Conservation (phyloP, 306 rosid genomes). For the Gynostemma pentaphyllum region DNA sequence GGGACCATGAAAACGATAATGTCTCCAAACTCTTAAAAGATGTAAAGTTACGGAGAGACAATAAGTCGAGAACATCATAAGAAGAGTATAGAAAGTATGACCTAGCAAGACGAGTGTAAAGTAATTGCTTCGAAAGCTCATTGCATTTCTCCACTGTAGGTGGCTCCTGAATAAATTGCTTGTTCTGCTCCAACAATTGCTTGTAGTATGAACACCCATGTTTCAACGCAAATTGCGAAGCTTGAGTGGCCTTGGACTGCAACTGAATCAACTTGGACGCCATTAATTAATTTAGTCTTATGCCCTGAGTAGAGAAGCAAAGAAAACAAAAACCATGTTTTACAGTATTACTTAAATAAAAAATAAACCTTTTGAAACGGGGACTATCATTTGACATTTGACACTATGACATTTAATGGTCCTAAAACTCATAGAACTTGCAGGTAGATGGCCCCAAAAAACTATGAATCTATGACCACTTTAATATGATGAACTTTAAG, state of each 20-base stretch:
- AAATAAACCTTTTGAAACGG: background rate
- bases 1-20: background rate
- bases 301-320: background rate
- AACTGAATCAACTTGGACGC: conserved; percentile 62
- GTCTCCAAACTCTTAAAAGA: background rate
- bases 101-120: conserved; percentile 96
- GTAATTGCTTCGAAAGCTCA: conserved; percentile 59
- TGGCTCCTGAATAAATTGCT: conserved; percentile 83
- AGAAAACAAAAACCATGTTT: background rate
- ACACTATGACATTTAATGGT: background rate
- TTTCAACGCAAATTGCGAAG: conserved; percentile 46
- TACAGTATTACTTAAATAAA: too few species aligned
- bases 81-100: conserved; percentile 17
- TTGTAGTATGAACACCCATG: conserved; percentile 61
- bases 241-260: conserved; percentile 78
- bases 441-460: too few species aligned
- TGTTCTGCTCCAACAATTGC: conserved; percentile 77
- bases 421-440: background rate
- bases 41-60: background rate
- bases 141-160: conserved; percentile 80
- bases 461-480: background rate
- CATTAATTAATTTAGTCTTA: conserved; percentile 34
- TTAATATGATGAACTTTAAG: too few species aligned
- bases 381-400: background rate
- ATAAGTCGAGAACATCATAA: background rate